These are phyloP conservation scores for Pichia thaimueangensis DNA, from an alignment of 805 yeast genomes.

Conservation along the genomic window DNA sequence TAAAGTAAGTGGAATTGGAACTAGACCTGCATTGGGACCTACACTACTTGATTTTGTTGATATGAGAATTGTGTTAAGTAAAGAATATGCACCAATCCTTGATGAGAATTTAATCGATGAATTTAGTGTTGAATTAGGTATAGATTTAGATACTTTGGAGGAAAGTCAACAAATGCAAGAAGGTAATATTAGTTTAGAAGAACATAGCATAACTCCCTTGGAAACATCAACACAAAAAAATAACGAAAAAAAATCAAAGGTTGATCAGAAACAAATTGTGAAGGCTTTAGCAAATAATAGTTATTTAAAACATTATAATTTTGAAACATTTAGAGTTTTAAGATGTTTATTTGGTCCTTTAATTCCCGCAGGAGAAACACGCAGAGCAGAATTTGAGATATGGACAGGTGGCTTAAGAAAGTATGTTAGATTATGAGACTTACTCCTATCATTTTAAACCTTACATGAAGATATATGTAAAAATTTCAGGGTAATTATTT, in stretches of 20 bases:
- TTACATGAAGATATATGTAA: too few species aligned
- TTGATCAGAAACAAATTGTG: constrained; percentile 16
- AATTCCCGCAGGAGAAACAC: constrained; percentile 15
- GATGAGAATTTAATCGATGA: constrained; percentile 31
- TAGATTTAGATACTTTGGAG: constrained; percentile 17
- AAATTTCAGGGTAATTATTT: too few species aligned
- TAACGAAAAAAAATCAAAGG: background rate
- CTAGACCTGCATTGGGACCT: constrained; percentile 50
- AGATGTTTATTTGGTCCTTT: constrained; percentile 28
- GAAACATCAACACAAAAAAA: constrained; percentile 10
- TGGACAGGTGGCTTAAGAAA: constrained; percentile 34
- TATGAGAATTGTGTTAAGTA: constrained; percentile 41
- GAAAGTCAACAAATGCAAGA: background rate
- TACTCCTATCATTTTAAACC: too few species aligned
- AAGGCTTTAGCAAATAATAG: constrained; percentile 24
- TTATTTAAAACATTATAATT: constrained; percentile 28
- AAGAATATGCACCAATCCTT: constrained; percentile 36
- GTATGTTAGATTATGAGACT: constrained; percentile 3
- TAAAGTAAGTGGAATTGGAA: constrained; percentile 26
- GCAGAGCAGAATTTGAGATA: constrained; percentile 25
- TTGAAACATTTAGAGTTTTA: constrained; percentile 26
- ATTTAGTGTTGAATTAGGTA: constrained; percentile 29
- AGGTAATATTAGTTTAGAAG: background rate
- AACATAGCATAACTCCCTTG: background rate
- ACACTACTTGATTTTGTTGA: constrained; percentile 48